These are phyloP conservation scores for Spergularia marina DNA, from an alignment of 148 eudicot genomes.

Conservation along the genomic window DNA sequence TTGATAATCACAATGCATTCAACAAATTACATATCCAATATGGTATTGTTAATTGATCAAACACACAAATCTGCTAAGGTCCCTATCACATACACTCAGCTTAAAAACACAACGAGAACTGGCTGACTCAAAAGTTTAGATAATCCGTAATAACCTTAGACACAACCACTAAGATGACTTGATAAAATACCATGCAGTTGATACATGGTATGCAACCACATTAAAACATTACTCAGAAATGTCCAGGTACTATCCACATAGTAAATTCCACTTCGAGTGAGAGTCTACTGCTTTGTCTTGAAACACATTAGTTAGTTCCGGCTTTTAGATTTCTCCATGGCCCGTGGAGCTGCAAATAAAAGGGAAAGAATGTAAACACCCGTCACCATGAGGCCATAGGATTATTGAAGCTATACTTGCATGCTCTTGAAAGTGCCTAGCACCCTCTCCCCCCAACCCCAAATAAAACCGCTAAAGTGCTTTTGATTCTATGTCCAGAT, in stretches of 20 bases:
- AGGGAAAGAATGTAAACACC: background rate
- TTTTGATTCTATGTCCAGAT: too few species aligned
- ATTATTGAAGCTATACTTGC: background rate
- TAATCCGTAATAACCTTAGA: conserved; percentile 11
- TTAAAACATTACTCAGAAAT: background rate
- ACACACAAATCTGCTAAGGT: conserved; percentile 27
- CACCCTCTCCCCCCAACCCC: too few species aligned
- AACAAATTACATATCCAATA: conserved; percentile 25
- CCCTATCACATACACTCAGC: conserved; percentile 26
- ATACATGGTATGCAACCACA: conserved; percentile 25
- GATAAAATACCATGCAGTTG: conserved; percentile 17
- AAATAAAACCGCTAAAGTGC: too few species aligned
- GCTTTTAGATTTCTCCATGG: conserved; percentile 69
- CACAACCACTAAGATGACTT: conserved; percentile 9
- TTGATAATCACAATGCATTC: conserved; percentile 20
- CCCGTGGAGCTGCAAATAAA: conserved; percentile 65
- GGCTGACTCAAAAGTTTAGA: conserved; percentile 15
- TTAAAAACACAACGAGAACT: conserved; percentile 13
- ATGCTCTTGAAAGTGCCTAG: background rate
- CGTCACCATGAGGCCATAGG: background rate
- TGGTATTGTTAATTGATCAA: conserved; percentile 2
- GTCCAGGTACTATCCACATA: conserved; percentile 15
- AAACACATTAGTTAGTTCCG: conserved; percentile 33
- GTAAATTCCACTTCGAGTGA: background rate
- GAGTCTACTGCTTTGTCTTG: conserved; percentile 1